Evolutionary conservation across 2,329 filamentous ascomycete genomes (phyloP), one percentile per base, ranked within the genome.

Genomic region (Boeremia lycopersici): DNA sequence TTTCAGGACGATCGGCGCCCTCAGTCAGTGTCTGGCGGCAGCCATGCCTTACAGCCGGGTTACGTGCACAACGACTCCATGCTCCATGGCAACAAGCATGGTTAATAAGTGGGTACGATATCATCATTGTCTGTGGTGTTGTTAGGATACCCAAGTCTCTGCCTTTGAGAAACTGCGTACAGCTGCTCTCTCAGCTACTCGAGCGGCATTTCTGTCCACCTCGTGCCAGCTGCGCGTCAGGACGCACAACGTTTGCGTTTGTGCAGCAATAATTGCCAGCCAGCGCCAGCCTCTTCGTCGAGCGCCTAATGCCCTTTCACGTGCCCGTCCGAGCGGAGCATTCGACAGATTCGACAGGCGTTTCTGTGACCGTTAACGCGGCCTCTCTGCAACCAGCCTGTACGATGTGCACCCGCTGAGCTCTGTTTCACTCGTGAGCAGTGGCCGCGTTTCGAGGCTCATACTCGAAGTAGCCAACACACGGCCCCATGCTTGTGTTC

Each of bases 1-100:
- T 55, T 55, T 55, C 52, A 50, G 35, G 38, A 46, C 34, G 46
- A 55, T 50, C 52, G n/a, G 29, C 51, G 45, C 51, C 38, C 30
- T 41, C 19, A 35, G 30, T 8, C 23, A 41, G 41, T 28, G 35
- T 47, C 39, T 48, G 51, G 45, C 51, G 51, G 51, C 51, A 48
- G 51, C 40, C 26, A 36, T 35, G 41, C 46, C 41, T 55, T 17
- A 34, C 40, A 45, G 34, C 45, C 45, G 31, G 47, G 15, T 41
- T 49, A 39, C 38, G 28, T 34, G 45, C 36, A 48, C 45, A 41
- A 41, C 35, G 8, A 43, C 44, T 53, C 50, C 50, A 53, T 6
- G 39, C 44, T 53, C 50, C 50, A 53, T 9, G 28, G 43, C 51
- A 55, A 50, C 52, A 50, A 48, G 30, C 35, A 50, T 33, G 46